These are phyloP conservation scores for Sporormia fimetaria DNA, from an alignment of 495 filamentous ascomycete species.

Conservation along the genomic window DNA sequence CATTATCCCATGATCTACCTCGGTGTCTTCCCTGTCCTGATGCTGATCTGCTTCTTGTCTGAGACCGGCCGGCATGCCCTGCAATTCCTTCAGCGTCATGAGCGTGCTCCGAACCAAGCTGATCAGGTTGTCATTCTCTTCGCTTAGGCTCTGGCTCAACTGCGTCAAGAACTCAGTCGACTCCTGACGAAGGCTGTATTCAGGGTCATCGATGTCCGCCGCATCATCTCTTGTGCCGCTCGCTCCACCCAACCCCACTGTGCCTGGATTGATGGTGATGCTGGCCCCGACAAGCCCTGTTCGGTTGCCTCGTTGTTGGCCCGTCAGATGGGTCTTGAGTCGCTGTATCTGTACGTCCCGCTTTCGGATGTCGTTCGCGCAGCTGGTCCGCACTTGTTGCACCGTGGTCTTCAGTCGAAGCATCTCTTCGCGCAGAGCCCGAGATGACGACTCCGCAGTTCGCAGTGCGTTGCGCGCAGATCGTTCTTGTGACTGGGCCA, in stretches of 20 bases:
- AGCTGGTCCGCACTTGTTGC: slow-evolving; percentile 71
- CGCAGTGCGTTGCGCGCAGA: slow-evolving; percentile 56
- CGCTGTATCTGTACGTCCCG: slow-evolving; percentile 79
- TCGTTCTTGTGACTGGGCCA: slow-evolving; percentile 62
- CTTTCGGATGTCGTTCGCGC: slow-evolving; percentile 84
- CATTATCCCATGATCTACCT: slow-evolving; percentile 28
- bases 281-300: slow-evolving; percentile 40
- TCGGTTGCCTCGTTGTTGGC: slow-evolving; percentile 36
- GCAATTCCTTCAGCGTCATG: slow-evolving; percentile 61
- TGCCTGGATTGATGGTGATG: slow-evolving; percentile 42
- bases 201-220: slow-evolving; percentile 43
- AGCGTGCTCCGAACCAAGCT: slow-evolving; percentile 59
- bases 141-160: slow-evolving; percentile 74
- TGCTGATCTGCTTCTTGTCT: slow-evolving; percentile 8
- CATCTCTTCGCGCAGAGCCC: slow-evolving; percentile 67
- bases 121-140: slow-evolving; percentile 84
- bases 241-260: slow-evolving; percentile 33
- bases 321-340: slow-evolving; percentile 71
- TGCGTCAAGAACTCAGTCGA: slow-evolving; percentile 88
- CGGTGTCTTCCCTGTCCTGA: slow-evolving; percentile 34
- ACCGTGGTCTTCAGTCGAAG: slow-evolving; percentile 63
- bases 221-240: slow-evolving; percentile 29
- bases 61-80: slow-evolving; percentile 51
- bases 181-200: slow-evolving; percentile 69
- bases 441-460: slow-evolving; percentile 56